Percentiles rank a stretch among this genome's conserved stretches.
phyloP scores from a whole-genome alignment of 2,329 filamentous ascomycete species.

The Xylaria sp. region DNA sequence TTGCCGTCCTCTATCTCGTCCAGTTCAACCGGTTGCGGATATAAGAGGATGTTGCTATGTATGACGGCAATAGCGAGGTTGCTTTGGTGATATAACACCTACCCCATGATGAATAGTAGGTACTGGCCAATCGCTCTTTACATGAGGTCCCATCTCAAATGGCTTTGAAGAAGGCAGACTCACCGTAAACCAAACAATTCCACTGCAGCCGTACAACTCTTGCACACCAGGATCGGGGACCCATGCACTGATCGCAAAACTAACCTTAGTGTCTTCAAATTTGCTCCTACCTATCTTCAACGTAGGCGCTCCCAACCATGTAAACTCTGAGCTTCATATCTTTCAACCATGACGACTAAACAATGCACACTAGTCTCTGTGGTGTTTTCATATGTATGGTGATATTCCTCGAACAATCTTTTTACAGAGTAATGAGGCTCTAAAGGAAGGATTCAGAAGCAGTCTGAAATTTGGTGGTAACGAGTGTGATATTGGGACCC shows the following conservation, averaged over 20 bases:
- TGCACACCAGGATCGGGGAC: background rate
- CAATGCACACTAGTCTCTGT: no score
- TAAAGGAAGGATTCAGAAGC: background rate
- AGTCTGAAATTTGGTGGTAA: background rate
- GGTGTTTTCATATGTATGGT: no score
- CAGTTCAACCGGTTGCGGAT: no score
- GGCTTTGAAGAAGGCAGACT: background rate
- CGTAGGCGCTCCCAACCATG: background rate
- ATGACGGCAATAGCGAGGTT: no score
- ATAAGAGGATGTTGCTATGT: no score
- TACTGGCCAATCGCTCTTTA: conserved; percentile 2
- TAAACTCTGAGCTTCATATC: background rate
- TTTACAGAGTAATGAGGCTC: no score
- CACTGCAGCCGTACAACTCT: background rate
- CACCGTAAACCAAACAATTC: background rate
- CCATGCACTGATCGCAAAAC: background rate
- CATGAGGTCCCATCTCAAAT: background rate
- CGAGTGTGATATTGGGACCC: background rate
- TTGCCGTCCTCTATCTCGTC: background rate
- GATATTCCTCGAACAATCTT: no score
- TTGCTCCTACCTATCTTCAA: background rate
- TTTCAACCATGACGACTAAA: no score
- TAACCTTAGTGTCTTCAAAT: background rate
- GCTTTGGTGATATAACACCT: no score
- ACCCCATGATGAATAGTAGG: conserved; percentile 3